These are phyloP conservation scores for Mycena polygramma DNA, from an alignment of 768 basidiomycete genomes.

Conservation along the genomic window DNA sequence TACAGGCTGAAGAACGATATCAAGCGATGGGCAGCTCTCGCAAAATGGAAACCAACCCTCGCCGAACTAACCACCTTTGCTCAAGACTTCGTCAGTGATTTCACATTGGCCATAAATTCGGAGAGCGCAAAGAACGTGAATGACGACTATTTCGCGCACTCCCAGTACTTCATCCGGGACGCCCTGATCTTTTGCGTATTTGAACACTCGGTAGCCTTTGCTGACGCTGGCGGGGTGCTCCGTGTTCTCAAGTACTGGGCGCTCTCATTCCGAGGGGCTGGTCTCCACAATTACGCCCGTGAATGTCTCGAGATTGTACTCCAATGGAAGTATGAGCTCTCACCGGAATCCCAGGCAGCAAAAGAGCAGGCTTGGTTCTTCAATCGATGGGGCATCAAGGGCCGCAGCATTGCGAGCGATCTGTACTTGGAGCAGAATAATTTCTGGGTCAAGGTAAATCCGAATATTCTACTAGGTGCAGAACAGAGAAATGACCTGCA, in stretches of 20 bases:
- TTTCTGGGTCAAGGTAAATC: slow-evolving; percentile 43
- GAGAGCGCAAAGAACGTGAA: slow-evolving; percentile 19
- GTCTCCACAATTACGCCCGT: slow-evolving; percentile 49
- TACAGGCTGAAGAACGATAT: slow-evolving; percentile 33
- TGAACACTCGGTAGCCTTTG: slow-evolving; percentile 44
- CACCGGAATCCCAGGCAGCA: slow-evolving; percentile 22
- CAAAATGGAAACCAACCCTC: slow-evolving; percentile 23
- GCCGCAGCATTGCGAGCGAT: slow-evolving; percentile 45
- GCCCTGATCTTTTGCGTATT: slow-evolving; percentile 39
- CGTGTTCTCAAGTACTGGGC: slow-evolving; percentile 44
- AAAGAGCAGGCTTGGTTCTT: slow-evolving; percentile 45
- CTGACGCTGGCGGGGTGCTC: slow-evolving; percentile 46
- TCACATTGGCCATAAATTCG: slow-evolving; percentile 6
- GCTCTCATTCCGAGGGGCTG: slow-evolving; percentile 47
- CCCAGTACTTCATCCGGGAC: slow-evolving; percentile 46
- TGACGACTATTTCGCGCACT: slow-evolving; percentile 34
- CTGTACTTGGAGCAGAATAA: slow-evolving; percentile 49
- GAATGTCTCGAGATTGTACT: slow-evolving; percentile 42
- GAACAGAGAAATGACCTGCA: neutral
- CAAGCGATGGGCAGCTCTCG: slow-evolving; percentile 18
- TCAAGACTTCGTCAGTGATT: slow-evolving; percentile 20
- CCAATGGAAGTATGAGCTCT: slow-evolving; percentile 39
- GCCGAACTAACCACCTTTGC: slow-evolving; percentile 22
- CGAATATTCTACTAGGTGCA: neutral
- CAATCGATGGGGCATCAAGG: slow-evolving; percentile 43